A percentile compares a stretch with the other conserved stretches of the same genome.
These are phyloP conservation scores for Lachnellula arida DNA, from an alignment of 2,329 filamentous ascomycete species.

Conservation along the genomic window DNA sequence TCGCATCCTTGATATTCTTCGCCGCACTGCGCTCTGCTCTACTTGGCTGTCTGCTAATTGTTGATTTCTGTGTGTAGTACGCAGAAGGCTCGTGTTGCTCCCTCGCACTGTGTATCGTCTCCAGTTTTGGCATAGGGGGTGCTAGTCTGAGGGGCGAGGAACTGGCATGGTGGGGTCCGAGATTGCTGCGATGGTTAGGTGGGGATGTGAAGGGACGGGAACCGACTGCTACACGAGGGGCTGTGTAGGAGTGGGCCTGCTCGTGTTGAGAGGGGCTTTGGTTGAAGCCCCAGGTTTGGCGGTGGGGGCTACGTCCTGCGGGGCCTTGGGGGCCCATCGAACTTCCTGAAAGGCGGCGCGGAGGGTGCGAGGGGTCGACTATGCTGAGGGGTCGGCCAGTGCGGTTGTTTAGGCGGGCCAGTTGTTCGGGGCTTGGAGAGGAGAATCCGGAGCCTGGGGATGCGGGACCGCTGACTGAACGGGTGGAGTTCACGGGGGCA, in stretches of 20 bases:
- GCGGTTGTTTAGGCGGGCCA: conserved; percentile 30
- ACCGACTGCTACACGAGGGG: background rate
- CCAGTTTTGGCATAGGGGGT: conserved; percentile 49
- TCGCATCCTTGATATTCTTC: conserved; percentile 59
- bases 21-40: conserved; percentile 56
- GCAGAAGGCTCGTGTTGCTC: conserved; percentile 23
- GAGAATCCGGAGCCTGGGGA: background rate
- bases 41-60: conserved; percentile 37
- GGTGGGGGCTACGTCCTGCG: conserved; percentile 6
- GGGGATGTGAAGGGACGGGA: background rate
- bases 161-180: background rate
- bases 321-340: conserved; percentile 3
- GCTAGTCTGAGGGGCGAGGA: conserved; percentile 34
- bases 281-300: conserved; percentile 7
- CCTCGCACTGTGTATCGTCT: conserved; percentile 47
- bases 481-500: conserved; percentile 13
- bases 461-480: background rate
- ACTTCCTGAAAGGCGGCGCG: conserved; percentile 20
- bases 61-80: conserved; percentile 16
- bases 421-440: conserved; percentile 26
- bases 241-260: background rate
- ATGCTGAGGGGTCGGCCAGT: conserved; percentile 26
- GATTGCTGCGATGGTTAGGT: background rate
- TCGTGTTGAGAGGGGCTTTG: conserved; percentile 1
- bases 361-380: conserved; percentile 20